Evolutionary conservation across 1,139 yeast species (phyloP), one percentile per base, ranked within the genome.

Genomic region (Eremothecium coryli): DNA sequence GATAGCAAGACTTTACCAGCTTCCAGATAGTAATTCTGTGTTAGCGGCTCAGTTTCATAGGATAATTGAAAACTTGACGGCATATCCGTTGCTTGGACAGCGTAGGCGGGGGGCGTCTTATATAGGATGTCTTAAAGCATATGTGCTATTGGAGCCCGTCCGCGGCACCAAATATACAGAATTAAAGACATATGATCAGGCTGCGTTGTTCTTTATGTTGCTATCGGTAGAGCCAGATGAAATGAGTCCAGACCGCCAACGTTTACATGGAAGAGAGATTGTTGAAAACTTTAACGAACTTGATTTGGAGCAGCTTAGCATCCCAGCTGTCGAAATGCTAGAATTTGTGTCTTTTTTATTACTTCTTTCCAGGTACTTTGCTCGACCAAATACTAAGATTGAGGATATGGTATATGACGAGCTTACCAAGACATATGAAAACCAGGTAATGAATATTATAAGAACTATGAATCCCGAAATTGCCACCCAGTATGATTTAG

Each of bases 341-440:
- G 58, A 56, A 5, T 32, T 75, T 1, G 28, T 75, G 4, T 61
- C 76, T 0, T 64, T 75, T 40, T 42, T 68, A 14, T 53, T 74
- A 20, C 42, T 63, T 2, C 40, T 69, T 2, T 43, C 69, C 36
- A 49, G 60, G 38, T 36, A 50, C 3, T 48, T 59, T 12, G 52
- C 62, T 2, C 47, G 49, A 8, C 47, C 46, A 29, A 48, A 61
- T 11, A 42, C 55, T 15, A 36, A 31, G 25, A 29, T 47, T 3
- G 35, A 41, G 9, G 18, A 48, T 38, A 13, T 38, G 3, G 33
- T 39, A 5, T 37, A 41, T 5, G 30, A 34, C 0, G 35, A 46
- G 2, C n/a, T n/a, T n/a, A 53, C 57, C 49, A 36, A 44, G 3
- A 15, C 37, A 4, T 62, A 50, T 43, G 51, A 52, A 35, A 18